Evolutionary conservation across 345 rosid genomes (phyloP).

Genomic region (Hibiscus syriacus): DNA sequence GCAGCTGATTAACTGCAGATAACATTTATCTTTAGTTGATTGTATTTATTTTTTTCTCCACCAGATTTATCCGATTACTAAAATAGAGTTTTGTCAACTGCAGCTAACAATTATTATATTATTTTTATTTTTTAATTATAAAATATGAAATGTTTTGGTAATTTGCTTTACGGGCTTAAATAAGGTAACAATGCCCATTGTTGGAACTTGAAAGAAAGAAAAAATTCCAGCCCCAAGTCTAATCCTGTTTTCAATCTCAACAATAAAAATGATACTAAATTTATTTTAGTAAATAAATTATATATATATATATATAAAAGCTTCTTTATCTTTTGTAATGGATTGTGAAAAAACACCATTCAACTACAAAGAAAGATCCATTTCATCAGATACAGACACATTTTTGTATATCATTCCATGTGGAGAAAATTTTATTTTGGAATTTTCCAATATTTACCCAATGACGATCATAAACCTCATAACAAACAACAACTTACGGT

Average conservation of each 20-base stretch:
- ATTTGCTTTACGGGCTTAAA: neutral
- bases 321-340: neutral
- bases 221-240: neutral
- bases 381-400: conserved; percentile 7
- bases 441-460: neutral
- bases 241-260: neutral
- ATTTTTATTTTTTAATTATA: too few relatives aligned
- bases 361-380: conserved; percentile 16
- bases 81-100: neutral
- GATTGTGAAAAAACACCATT: conserved; percentile 12
- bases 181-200: neutral
- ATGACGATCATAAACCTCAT: conserved; percentile 6
- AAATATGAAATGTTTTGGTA: too few relatives aligned
- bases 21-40: neutral
- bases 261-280: neutral
- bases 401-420: neutral
- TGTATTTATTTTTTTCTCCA: conserved; percentile 4
- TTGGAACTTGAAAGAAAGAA: conserved; percentile 1
- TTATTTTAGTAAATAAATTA: neutral
- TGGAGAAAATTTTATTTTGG: neutral
- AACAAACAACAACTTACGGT: neutral
- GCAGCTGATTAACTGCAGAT: neutral
- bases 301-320: neutral
- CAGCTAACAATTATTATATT: neutral
- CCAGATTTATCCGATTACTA: neutral